Conservation (phyloP, 108 stramenopile genomes). For the Halocafeteria seosinensis region DNA sequence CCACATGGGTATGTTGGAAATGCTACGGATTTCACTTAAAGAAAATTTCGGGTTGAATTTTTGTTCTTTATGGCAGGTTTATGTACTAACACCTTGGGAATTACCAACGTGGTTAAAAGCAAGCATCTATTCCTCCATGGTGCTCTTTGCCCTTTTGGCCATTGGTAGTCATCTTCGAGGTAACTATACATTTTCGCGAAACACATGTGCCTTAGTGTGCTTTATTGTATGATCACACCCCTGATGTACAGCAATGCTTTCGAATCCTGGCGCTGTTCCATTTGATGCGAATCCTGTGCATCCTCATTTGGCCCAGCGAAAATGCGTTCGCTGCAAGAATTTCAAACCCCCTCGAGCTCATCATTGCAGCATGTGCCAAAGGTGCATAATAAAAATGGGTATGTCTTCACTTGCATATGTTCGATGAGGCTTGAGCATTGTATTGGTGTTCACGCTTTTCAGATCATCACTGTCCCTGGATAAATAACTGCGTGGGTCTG, state of each 20-base stretch:
- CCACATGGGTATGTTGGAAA: not conserved
- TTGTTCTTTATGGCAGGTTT: not conserved
- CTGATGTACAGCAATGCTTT: not conserved
- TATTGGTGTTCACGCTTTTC: not conserved
- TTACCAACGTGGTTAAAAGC: not conserved
- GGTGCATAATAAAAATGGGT: conserved; percentile 6
- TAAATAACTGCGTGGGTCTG: conserved; percentile 63
- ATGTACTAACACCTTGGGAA: not conserved
- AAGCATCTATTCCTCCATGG: not conserved
- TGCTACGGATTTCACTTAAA: not conserved
- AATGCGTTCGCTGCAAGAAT: not conserved
- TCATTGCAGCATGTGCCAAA: conserved; percentile 9
- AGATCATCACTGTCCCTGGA: conserved; percentile 38
- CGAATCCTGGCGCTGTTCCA: not conserved
- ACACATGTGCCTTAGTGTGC: not conserved
- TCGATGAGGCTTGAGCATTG: not conserved
- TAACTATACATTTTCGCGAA: not conserved
- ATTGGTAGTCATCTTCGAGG: not conserved
- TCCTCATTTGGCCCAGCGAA: not conserved
- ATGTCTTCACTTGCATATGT: not conserved
- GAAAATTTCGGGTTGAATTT: not conserved
- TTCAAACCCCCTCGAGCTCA: conserved; percentile 4
- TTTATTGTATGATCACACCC: no score
- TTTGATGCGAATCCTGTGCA: not conserved
- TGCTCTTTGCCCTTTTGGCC: not conserved